A percentile compares a stretch with the other conserved stretches of the same genome.
phyloP scores from a whole-genome alignment of 140 eudicot genomes.

The Cichorium intybus region DNA sequence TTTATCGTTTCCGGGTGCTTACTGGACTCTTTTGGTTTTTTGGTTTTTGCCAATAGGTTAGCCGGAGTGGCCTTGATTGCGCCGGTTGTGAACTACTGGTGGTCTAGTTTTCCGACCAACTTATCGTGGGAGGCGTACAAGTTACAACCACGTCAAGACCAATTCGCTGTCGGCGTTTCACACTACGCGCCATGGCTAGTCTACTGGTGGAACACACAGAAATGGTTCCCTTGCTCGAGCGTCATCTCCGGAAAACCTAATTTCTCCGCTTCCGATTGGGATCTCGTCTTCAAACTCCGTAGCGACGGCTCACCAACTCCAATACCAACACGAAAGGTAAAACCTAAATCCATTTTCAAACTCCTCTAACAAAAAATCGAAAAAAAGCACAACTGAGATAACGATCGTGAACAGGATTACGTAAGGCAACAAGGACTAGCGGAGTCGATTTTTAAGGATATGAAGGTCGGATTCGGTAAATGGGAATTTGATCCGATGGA shows the following conservation, averaged over 20 bases:
- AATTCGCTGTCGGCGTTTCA: constrained; percentile 71
- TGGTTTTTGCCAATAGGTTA: constrained; percentile 37
- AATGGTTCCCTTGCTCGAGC: constrained; percentile 58
- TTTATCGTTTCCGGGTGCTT: too few species aligned
- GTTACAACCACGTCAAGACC: constrained; percentile 49
- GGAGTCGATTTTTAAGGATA: constrained; percentile 62
- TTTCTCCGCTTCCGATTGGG: constrained; percentile 46
- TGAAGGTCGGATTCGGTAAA: constrained; percentile 69
- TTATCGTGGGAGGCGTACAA: constrained; percentile 54
- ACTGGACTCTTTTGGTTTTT: too few species aligned
- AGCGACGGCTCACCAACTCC: not conserved
- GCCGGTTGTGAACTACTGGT: constrained; percentile 88
- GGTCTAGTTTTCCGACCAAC: constrained; percentile 70
- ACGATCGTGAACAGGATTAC: constrained; percentile 32
- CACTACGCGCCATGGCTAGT: constrained; percentile 77
- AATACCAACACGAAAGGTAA: constrained; percentile 16
- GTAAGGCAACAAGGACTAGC: constrained; percentile 62
- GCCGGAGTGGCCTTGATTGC: constrained; percentile 69
- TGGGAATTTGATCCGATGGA: constrained; percentile 78
- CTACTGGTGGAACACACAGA: constrained; percentile 93
- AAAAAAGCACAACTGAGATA: not conserved
- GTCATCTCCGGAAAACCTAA: constrained; percentile 52
- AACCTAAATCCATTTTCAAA: not conserved
- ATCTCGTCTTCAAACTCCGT: constrained; percentile 27
- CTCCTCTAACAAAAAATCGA: not conserved